phyloP scores from a whole-genome alignment of 2,329 filamentous ascomycete genomes.

The Penicillium digitatum region DNA sequence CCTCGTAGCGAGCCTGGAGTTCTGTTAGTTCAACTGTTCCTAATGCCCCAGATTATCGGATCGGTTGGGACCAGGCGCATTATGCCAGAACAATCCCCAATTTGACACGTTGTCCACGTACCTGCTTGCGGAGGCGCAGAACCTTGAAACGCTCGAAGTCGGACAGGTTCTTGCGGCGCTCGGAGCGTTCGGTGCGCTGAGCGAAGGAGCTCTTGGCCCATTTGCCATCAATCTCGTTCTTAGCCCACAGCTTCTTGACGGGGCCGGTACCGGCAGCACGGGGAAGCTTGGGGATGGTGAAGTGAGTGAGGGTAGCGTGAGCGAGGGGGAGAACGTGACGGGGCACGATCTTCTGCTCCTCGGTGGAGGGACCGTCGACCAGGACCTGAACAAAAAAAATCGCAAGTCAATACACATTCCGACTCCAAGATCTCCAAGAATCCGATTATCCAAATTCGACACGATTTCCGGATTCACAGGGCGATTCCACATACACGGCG shows the following conservation, averaged over 20 bases:
- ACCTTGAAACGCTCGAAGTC: constrained; percentile 99
- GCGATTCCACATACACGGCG: constrained; percentile 76
- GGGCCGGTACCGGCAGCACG: constrained; percentile 76
- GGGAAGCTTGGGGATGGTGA: constrained; percentile 81
- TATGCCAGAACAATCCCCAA: not conserved
- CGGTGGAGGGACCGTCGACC: constrained; percentile 86
- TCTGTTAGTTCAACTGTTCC: constrained; percentile 14
- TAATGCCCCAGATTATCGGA: not conserved
- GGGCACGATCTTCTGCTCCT: constrained; percentile 73
- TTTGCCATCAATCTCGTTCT: constrained; percentile 85
- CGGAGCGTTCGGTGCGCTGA: constrained; percentile 82
- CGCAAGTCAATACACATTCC: constrained; percentile 20
- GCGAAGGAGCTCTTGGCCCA: constrained; percentile 90
- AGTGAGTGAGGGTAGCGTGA: constrained; percentile 81
- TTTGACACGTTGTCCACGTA: constrained; percentile 44
- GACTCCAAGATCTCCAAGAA: constrained; percentile 2
- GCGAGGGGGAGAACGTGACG: constrained; percentile 81
- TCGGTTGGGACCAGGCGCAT: constrained; percentile 1
- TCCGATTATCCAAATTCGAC: constrained; percentile 8
- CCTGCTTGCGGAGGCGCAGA: constrained; percentile 98
- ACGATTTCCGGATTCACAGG: constrained; percentile 10
- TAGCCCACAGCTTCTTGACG: constrained; percentile 87
- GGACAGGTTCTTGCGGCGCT: constrained; percentile 84
- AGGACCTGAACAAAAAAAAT: constrained; percentile 64
- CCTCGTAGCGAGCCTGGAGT: constrained; percentile 76